Base-by-base conservation (phyloP, 805 yeast species). In the Teunomyces aglyptinius region DNA sequence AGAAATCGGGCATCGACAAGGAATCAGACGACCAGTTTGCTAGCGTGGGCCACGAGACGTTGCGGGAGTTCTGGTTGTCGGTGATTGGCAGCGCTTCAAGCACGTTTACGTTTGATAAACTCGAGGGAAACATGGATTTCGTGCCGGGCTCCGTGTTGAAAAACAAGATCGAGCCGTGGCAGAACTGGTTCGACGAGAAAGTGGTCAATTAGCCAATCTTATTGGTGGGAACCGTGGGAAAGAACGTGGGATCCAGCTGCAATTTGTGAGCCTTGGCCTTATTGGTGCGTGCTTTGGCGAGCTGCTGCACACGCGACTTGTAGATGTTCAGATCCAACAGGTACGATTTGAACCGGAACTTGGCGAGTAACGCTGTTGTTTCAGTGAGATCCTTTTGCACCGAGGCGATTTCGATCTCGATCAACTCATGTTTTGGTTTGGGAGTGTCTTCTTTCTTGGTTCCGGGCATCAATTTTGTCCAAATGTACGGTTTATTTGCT, bases 151-250 rank as follows among this genome's bases (percentile, higher is more conserved):
- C 91, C 52, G 86, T 86, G 2, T 66, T 73, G 58, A 80, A 81
- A 53, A 67, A 69, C 12, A 77, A 83, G 27, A 66, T 78, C 31
- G 76, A 68, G 4, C 67, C 68, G 15, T 86, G 96, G 89, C 80
- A 77, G 52, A 76, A 82, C 52, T 91, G 96, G 96, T 72, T 91
- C 28, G 85, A 82, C 52, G 91, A 85, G 60, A 76, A 79, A 54
- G 85, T 84, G 11, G 86, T 83, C 22, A 86, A 22, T 27, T 41
- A 42, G 4, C 41, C 50, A 12, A 47, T 33, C 29, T 47, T 47
- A 18, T 36, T 41, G 13, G 49, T 48, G n/a, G 55, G 55, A 10
- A 34, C 56, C 31, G 44, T 16, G 1, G 56, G 56, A 31, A 52
- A 52, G 16, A 52, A 44, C 11, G 43, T 15, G 5, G 44, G 46